Evolutionary conservation across 192 early-diverging fungal species (phyloP).

Genomic region (Entophlyctis helioformis): DNA sequence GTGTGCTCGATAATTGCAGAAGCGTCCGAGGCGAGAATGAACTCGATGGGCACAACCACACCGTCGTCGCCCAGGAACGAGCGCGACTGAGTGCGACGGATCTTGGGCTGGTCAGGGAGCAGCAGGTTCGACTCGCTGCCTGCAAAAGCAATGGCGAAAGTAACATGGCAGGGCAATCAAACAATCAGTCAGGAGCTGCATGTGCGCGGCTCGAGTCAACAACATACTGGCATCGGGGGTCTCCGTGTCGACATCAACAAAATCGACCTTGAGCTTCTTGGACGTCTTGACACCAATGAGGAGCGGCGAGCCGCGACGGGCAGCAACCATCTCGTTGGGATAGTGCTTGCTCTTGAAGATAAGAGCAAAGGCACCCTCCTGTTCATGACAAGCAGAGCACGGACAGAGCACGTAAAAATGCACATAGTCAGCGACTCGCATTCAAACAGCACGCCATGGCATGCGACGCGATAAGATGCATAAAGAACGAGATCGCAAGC

Average conservation of each 20-base stretch:
- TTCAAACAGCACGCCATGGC: no score
- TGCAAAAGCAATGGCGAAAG: neutral
- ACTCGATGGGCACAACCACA: constrained; percentile 42
- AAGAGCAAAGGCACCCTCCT: constrained; percentile 54
- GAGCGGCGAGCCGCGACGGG: constrained; percentile 49
- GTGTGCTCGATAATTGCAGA: constrained; percentile 60
- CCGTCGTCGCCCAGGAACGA: constrained; percentile 48
- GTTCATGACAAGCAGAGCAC: no score
- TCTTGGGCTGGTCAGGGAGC: constrained; percentile 18
- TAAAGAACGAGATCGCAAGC: neutral
- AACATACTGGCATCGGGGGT: neutral
- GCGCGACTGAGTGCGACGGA: constrained; percentile 39
- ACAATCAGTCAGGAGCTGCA: neutral
- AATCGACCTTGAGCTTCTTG: constrained; percentile 56
- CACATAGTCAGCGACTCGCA: no score
- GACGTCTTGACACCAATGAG: constrained; percentile 49
- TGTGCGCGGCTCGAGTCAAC: neutral
- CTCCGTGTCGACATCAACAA: constrained; percentile 44
- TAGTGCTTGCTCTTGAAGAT: constrained; percentile 48
- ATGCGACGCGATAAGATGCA: neutral
- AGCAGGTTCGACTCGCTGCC: constrained; percentile 6
- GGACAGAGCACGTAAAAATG: no score
- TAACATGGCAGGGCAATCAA: neutral
- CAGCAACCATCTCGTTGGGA: constrained; percentile 45
- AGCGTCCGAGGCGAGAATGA: constrained; percentile 51